These are phyloP conservation scores for Dentipellis fragilis DNA, from an alignment of 768 basidiomycete species.

Conservation along the genomic window DNA sequence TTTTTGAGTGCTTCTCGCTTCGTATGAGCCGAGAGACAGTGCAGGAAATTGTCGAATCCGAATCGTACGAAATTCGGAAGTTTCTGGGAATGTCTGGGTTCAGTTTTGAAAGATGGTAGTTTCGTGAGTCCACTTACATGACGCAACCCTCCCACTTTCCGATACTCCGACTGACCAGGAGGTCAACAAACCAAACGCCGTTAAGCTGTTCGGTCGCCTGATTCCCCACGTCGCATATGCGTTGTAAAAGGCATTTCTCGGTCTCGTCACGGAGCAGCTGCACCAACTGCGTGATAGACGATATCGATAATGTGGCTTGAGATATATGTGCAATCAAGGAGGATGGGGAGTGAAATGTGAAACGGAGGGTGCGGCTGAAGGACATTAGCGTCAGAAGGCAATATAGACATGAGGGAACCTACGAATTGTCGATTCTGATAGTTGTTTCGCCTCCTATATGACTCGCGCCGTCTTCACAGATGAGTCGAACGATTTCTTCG, in stretches of 20 bases:
- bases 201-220: slow-evolving; percentile 38
- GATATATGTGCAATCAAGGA: slow-evolving; percentile 68
- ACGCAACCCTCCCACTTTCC: slow-evolving; percentile 76
- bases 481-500: slow-evolving; percentile 39
- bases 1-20: slow-evolving; percentile 29
- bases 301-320: slow-evolving; percentile 65
- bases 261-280: slow-evolving; percentile 74
- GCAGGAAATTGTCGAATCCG: slow-evolving; percentile 43
- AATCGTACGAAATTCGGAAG: slow-evolving; percentile 47
- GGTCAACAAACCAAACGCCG: slow-evolving; percentile 73
- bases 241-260: slow-evolving; percentile 54
- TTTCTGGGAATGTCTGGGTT: slow-evolving; percentile 35
- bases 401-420: slow-evolving; percentile 5
- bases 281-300: slow-evolving; percentile 66
- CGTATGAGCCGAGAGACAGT: slow-evolving; percentile 45
- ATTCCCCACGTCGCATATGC: slow-evolving; percentile 60
- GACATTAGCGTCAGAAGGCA: background rate
- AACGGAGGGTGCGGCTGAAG: slow-evolving; percentile 57
- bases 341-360: slow-evolving; percentile 71
- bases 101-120: background rate
- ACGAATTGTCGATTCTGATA: slow-evolving; percentile 64
- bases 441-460: slow-evolving; percentile 63
- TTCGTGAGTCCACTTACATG: slow-evolving; percentile 40
- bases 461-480: slow-evolving; percentile 29
- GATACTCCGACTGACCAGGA: slow-evolving; percentile 49